Conservation (phyloP, 202 grass and related monocot genomes). For the Thinopyrum obtusiflorum region DNA sequence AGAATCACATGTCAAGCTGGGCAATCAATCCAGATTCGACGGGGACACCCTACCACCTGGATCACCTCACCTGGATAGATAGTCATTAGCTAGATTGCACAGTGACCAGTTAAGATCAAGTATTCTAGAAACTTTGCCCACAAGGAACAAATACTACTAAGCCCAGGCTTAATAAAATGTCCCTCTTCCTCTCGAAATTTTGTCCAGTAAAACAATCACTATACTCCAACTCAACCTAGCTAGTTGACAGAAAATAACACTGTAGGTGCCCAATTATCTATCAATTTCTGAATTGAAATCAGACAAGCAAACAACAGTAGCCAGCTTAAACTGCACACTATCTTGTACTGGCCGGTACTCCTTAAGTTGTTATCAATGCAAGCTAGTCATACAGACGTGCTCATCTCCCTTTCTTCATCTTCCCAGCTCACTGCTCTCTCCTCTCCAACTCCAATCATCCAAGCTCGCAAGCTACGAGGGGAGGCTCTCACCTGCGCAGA, state of each 20-base stretch:
- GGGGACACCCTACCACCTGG: conserved; percentile 25
- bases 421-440: background rate
- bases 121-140: background rate
- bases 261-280: background rate
- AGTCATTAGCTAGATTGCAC: conserved; percentile 16
- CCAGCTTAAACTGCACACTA: background rate
- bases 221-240: background rate
- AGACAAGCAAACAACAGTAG: background rate
- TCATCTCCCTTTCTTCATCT: background rate
- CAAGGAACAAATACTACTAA: background rate
- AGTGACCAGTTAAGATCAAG: conserved; percentile 8
- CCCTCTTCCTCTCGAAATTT: background rate
- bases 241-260: background rate
- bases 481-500: background rate
- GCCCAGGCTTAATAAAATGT: background rate
- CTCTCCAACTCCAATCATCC: conserved; percentile 11
- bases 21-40: conserved; percentile 20
- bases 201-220: background rate
- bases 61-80: background rate
- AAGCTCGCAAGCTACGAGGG: background rate
- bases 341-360: conserved; percentile 1
- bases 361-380: background rate
- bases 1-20: background rate
- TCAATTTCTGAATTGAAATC: background rate
- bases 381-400: background rate